Conservation (phyloP, 2,329 filamentous ascomycete genomes). For the Cytospora piceicola region DNA sequence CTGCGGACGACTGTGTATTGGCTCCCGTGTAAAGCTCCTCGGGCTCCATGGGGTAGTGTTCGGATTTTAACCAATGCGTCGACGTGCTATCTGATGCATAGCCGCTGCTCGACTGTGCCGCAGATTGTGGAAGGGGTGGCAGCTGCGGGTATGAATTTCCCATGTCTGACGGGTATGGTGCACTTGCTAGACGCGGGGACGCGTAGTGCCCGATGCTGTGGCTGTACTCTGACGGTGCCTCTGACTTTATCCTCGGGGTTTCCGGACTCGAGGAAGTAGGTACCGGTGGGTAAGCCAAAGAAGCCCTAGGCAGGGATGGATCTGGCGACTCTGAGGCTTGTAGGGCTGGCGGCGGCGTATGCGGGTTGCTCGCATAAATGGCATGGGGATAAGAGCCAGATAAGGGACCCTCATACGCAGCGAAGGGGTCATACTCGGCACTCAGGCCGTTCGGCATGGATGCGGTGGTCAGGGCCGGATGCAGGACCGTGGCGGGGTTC, state of each 20-base stretch:
- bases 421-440: conserved; percentile 56
- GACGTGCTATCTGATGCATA: conserved; percentile 45
- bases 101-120: conserved; percentile 38
- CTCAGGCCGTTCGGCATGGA: conserved; percentile 51
- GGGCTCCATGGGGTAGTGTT: conserved; percentile 42
- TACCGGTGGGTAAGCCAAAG: conserved; percentile 39
- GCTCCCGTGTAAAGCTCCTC: conserved; percentile 34
- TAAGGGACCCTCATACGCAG: conserved; percentile 49
- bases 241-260: conserved; percentile 46
- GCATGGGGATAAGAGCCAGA: conserved; percentile 45
- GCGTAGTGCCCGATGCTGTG: conserved; percentile 47
- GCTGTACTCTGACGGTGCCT: conserved; percentile 42
- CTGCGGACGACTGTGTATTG: conserved; percentile 31
- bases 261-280: conserved; percentile 33
- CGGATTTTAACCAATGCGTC: conserved; percentile 45
- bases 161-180: conserved; percentile 38
- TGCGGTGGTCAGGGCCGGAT: conserved; percentile 46
- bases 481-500: conserved; percentile 46
- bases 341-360: conserved; percentile 33
- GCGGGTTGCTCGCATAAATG: conserved; percentile 44
- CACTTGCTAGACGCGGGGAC: conserved; percentile 45
- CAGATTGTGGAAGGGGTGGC: conserved; percentile 14
- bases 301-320: conserved; percentile 37
- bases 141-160: conserved; percentile 33
- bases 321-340: conserved; percentile 39